phyloP scores from a whole-genome alignment of 345 rosid genomes.

The Gossypium anomalum region DNA sequence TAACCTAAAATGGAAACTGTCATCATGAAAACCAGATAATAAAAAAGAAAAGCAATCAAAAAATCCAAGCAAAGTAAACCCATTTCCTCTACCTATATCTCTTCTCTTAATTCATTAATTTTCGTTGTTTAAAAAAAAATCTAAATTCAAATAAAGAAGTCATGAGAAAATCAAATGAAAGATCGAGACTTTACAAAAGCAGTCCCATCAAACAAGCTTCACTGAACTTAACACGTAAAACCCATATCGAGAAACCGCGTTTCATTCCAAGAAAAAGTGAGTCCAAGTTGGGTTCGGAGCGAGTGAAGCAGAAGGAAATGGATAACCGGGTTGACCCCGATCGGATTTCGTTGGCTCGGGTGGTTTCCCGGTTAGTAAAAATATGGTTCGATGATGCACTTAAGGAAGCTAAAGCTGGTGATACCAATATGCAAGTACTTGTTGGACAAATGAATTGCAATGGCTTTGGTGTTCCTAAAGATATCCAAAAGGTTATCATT shows the following conservation, averaged over 20 bases:
- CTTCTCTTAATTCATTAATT: background rate
- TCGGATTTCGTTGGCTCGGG: constrained; percentile 55
- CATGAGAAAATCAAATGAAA: constrained; percentile 59
- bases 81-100: background rate
- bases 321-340: constrained; percentile 28
- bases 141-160: background rate
- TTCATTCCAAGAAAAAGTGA: constrained; percentile 18
- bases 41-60: background rate
- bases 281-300: constrained; percentile 25
- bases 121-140: background rate
- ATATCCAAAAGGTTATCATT: constrained; percentile 51
- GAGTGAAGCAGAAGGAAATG: constrained; percentile 38
- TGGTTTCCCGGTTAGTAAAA: constrained; percentile 64
- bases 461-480: constrained; percentile 75
- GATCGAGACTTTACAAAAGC: constrained; percentile 41
- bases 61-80: background rate
- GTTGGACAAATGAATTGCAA: constrained; percentile 82
- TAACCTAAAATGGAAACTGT: too few species aligned
- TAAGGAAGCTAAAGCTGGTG: constrained; percentile 69
- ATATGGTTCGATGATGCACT: constrained; percentile 83
- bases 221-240: too few species aligned
- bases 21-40: background rate
- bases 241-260: constrained; percentile 28
- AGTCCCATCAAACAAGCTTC: too few species aligned
- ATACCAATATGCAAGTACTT: constrained; percentile 65